Percentiles rank a stretch among this genome's conserved stretches.
Conservation (phyloP, 352 stramenopile species). For the Globisporangium cystogenes region DNA sequence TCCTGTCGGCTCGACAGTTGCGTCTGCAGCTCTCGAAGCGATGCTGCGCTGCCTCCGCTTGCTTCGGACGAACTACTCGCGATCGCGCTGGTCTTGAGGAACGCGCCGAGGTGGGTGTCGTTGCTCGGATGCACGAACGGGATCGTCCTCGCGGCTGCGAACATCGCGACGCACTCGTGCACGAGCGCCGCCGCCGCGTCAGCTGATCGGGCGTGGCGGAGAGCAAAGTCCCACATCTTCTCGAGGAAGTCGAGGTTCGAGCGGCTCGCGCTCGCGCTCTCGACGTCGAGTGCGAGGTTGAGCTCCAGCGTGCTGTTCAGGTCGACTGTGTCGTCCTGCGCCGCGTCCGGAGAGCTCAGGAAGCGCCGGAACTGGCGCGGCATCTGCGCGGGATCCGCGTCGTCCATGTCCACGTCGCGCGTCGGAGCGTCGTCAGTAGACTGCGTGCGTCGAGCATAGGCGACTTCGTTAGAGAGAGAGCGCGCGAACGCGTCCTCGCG, state of each 20-base stretch:
- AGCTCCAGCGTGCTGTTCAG: constrained; percentile 14
- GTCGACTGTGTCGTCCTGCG: constrained; percentile 2
- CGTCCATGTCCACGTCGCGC: background rate
- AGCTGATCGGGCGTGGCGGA: background rate
- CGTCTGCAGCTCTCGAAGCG: background rate
- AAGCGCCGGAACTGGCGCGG: constrained; percentile 5
- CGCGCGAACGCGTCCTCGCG: too few species aligned
- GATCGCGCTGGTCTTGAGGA: constrained; percentile 5
- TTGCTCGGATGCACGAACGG: constrained; percentile 14
- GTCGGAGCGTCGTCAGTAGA: background rate
- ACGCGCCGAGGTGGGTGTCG: constrained; percentile 6
- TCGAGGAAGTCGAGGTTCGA: constrained; percentile 13
- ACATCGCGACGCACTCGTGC: constrained; percentile 8
- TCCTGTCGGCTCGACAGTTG: constrained; percentile 2
- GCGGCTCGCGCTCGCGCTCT: constrained; percentile 1
- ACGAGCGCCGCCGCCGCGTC: constrained; percentile 5
- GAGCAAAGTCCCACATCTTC: constrained; percentile 17
- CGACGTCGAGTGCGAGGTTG: constrained; percentile 8
- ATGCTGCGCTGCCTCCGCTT: background rate
- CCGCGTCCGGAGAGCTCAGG: constrained; percentile 3
- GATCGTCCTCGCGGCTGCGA: constrained; percentile 2
- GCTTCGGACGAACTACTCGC: background rate
- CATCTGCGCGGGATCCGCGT: background rate
- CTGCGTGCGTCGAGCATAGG: background rate
- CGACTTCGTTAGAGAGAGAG: background rate